Conservation (phyloP, 768 basidiomycete species). For the Pisolithus orientalis region DNA sequence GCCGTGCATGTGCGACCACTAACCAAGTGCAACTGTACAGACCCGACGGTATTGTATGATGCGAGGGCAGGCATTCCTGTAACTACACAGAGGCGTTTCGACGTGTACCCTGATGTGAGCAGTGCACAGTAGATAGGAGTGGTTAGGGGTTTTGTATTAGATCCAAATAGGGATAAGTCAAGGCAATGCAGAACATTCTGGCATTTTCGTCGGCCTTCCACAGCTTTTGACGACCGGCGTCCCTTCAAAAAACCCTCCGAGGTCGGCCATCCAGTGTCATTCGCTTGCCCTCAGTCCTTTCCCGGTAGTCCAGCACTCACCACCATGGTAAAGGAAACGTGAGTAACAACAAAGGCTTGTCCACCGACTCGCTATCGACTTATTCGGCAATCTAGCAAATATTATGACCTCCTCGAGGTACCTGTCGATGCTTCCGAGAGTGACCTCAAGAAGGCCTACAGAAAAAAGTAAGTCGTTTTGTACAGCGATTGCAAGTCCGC, state of each 20-base stretch:
- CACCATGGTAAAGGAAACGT: conserved; percentile 71
- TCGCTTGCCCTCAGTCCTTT: conserved; percentile 6
- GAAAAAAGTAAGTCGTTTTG: conserved; percentile 65
- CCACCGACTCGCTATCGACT: not conserved
- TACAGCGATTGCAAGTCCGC: not conserved
- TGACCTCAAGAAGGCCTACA: conserved; percentile 93
- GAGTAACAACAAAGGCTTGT: not conserved
- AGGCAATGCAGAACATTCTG: conserved; percentile 18
- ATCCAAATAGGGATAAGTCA: conserved; percentile 14
- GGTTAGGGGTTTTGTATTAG: not conserved
- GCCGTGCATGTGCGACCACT: not conserved
- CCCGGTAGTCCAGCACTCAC: not conserved
- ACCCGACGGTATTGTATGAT: conserved; percentile 54
- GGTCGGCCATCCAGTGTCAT: conserved; percentile 13
- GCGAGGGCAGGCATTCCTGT: conserved; percentile 85
- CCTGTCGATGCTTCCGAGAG: conserved; percentile 68
- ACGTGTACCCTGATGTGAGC: conserved; percentile 81
- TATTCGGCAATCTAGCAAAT: conserved; percentile 51
- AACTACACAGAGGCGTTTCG: conserved; percentile 86
- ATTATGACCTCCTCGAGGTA: conserved; percentile 90
- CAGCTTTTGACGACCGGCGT: conserved; percentile 22
- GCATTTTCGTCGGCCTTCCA: conserved; percentile 35
- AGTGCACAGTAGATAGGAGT: conserved; percentile 3
- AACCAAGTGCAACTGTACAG: conserved; percentile 30
- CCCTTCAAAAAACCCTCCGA: conserved; percentile 14